Base-by-base conservation (phyloP, 306 rosid species). In the Calophaca sinica region DNA sequence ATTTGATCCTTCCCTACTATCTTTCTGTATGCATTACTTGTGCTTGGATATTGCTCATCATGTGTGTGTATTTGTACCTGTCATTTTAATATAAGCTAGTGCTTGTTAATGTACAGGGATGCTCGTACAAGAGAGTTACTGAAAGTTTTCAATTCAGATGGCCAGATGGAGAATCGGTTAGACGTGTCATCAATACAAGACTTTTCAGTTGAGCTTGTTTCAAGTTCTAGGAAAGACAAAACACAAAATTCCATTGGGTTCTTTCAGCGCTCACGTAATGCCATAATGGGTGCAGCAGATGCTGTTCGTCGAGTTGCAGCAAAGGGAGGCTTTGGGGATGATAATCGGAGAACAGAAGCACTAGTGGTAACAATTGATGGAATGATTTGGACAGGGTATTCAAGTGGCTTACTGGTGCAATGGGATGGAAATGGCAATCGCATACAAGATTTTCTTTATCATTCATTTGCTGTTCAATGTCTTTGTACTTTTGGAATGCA, bases 201-300 rank as follows among this genome's bases (percentile, higher is more conserved):
- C 70, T 61, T 86, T 50, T 70, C 96, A 12, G 81, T 77, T 39
- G 98, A 94, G 54, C 74, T 82, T 73, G 74, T 79, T 84, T 83
- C 91, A 59, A 84, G 83, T 73, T 75, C 89, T 15, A 86, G 81
- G 75, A 91, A 89, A 82, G 98, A 91, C 76, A 91, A 86, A 83
- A 14, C 81, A 55, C 98, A 88, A 84, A 76, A 85, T 86, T 81
- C 97, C 45, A 79, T 91, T 79, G 97, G 98, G 41, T 94, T 94
- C 86, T 86, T 94, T 74, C 97, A 94, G 84, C 97, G 98, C 49
- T 94, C 98, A 75, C 90, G 98, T 31, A 94, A 91, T 83, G 97
- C 90, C 69, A 79, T 94, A 80, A 86, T 94, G 84, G 98, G 98
- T 31, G 97, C 98, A 20, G 96, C 98, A 32, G 98, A 89, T 89